Conservation (phyloP, 1,139 yeast genomes). For the Nakaseomyces kungkrabaensis region DNA sequence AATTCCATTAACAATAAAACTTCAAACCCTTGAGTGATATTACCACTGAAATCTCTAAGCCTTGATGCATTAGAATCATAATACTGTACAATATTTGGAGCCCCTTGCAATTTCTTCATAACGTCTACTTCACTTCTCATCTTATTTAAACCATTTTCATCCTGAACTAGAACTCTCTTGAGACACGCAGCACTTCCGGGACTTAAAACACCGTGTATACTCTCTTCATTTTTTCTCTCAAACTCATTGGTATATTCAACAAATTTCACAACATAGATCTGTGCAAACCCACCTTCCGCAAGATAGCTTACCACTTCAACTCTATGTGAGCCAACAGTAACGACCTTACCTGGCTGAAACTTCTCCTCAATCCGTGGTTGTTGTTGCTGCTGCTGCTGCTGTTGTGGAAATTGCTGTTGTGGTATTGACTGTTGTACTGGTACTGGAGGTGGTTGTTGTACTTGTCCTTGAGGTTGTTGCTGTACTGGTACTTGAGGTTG, state of each 20-base stretch:
- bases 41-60: conserved; percentile 20
- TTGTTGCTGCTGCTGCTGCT: neutral
- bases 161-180: conserved; percentile 67
- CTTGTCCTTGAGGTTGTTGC: neutral
- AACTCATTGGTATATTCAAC: conserved; percentile 23
- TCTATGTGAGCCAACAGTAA: conserved; percentile 57
- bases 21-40: conserved; percentile 44
- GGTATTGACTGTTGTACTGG: neutral
- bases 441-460: neutral
- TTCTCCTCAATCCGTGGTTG: conserved; percentile 10
- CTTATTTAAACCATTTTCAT: conserved; percentile 55
- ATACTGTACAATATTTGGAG: conserved; percentile 73
- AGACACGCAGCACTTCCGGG: conserved; percentile 41
- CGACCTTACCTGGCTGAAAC: conserved; percentile 40
- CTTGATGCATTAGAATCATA: conserved; percentile 95
- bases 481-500: neutral
- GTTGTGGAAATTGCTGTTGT: neutral
- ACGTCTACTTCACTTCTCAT: conserved; percentile 75
- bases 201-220: neutral
- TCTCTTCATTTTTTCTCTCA: conserved; percentile 9
- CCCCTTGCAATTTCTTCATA: conserved; percentile 73
- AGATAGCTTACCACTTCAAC: conserved; percentile 50
- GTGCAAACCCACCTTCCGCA: conserved; percentile 71
- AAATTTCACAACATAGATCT: conserved; percentile 52
- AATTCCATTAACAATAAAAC: conserved; percentile 89